Evolutionary conservation across 2,329 filamentous ascomycete genomes (phyloP).

Genomic region (Aspergillus japonicus): DNA sequence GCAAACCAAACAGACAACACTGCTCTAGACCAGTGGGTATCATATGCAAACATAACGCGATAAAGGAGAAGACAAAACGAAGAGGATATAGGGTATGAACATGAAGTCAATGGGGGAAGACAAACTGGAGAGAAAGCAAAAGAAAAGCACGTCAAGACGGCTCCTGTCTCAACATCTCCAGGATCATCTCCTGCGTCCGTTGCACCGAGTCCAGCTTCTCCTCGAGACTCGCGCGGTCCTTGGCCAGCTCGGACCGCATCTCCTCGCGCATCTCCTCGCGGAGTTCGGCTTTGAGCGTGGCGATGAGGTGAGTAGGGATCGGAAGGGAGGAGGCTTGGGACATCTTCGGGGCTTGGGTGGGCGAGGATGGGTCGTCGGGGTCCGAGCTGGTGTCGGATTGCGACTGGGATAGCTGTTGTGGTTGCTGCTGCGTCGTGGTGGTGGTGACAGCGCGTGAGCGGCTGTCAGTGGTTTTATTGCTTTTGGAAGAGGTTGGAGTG

Average conservation of each 20-base stretch:
- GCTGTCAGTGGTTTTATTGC: background rate
- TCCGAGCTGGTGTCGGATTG: background rate
- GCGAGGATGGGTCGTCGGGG: background rate
- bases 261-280: conserved; percentile 35
- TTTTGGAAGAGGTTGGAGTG: conserved; percentile 18
- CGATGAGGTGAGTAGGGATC: conserved; percentile 14
- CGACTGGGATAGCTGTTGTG: background rate
- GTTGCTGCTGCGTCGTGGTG: background rate
- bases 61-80: background rate
- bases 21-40: conserved; percentile 10
- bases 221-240: conserved; percentile 33
- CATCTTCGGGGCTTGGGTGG: background rate
- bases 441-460: background rate
- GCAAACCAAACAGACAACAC: background rate
- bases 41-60: conserved; percentile 3
- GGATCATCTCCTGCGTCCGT: conserved; percentile 42
- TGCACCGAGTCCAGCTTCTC: conserved; percentile 40
- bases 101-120: background rate
- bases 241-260: conserved; percentile 34
- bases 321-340: background rate
- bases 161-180: conserved; percentile 41
- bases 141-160: conserved; percentile 23
- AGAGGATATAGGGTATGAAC: background rate
- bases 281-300: conserved; percentile 33
- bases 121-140: background rate